Evolutionary conservation across 345 rosid species (phyloP).

Genomic region (Sonneratia caseolaris): DNA sequence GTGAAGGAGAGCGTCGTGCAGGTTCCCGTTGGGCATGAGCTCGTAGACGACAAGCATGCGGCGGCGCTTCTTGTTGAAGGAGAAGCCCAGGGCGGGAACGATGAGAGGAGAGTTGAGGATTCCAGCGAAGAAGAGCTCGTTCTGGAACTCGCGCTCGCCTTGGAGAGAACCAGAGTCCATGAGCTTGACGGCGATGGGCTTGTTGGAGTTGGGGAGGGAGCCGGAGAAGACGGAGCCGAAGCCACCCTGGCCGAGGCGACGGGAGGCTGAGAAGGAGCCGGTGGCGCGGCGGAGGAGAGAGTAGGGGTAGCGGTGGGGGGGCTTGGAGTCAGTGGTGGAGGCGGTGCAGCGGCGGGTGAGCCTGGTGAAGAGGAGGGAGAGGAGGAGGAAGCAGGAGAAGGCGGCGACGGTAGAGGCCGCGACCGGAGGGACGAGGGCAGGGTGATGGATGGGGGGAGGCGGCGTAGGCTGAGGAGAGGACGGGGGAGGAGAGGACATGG

Average conservation of each 20-base stretch:
- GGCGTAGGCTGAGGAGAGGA: too few relatives aligned
- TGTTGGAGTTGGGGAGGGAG: conserved; percentile 24
- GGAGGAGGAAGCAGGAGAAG: conserved; percentile 29
- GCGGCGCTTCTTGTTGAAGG: conserved; percentile 52
- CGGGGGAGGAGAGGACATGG: too few relatives aligned
- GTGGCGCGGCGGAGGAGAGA: conserved; percentile 71
- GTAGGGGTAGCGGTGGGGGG: conserved; percentile 64
- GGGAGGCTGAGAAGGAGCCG: conserved; percentile 53
- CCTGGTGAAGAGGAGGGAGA: conserved; percentile 49
- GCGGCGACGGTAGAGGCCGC: conserved; percentile 17
- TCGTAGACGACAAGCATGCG: conserved; percentile 67
- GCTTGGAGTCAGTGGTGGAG: conserved; percentile 56
- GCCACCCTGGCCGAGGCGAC: conserved; percentile 88
- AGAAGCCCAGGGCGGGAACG: conserved; percentile 70
- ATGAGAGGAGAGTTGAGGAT: conserved; percentile 47
- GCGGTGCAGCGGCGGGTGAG: conserved; percentile 68
- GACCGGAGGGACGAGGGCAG: too few relatives aligned
- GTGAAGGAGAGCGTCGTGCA: conserved; percentile 75
- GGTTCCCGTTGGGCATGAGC: conserved; percentile 71
- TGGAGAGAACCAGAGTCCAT: conserved; percentile 93
- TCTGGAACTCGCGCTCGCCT: conserved; percentile 88
- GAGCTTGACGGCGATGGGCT: conserved; percentile 64
- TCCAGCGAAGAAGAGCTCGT: conserved; percentile 75
- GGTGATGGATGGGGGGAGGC: too few relatives aligned
- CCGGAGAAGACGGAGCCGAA: conserved; percentile 82